Percentiles rank a stretch among this genome's conserved stretches.
These are phyloP conservation scores for Penicillium italicum DNA, from an alignment of 2,329 filamentous ascomycete species.

Conservation along the genomic window DNA sequence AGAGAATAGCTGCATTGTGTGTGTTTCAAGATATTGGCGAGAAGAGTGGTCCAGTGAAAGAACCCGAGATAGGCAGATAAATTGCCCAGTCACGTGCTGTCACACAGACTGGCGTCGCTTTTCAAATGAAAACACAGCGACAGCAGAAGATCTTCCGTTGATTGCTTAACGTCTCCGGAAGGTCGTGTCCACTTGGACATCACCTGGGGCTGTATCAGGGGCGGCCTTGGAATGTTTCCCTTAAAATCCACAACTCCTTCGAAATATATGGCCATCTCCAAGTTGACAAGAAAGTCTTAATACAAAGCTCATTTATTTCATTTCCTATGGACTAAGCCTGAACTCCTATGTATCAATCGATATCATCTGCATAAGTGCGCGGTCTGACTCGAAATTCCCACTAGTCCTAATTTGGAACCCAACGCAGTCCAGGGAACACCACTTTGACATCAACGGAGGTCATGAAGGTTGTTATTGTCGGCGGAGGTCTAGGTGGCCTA, in stretches of 20 bases:
- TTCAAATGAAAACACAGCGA: background rate
- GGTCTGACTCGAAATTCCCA: background rate
- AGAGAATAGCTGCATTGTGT: background rate
- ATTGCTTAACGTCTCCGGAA: background rate
- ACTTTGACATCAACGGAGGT: background rate
- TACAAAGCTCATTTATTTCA: no score
- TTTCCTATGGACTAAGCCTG: no score
- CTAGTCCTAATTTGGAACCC: background rate
- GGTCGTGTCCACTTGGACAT: background rate
- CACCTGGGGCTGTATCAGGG: background rate
- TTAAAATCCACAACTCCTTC: background rate
- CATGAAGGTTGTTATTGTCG: conserved; percentile 62
- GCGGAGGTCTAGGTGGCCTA: conserved; percentile 22
- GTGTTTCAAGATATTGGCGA: background rate
- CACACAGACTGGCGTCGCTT: background rate
- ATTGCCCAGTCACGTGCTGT: background rate
- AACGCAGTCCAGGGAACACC: background rate
- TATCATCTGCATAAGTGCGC: background rate
- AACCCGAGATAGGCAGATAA: background rate
- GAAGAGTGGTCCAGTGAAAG: background rate
- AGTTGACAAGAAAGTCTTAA: background rate
- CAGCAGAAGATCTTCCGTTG: background rate
- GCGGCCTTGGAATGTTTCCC: background rate
- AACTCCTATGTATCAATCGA: background rate
- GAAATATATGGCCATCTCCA: background rate